Conservation (phyloP, 371 early-diverging fungal species). For the Circinella umbellata region DNA sequence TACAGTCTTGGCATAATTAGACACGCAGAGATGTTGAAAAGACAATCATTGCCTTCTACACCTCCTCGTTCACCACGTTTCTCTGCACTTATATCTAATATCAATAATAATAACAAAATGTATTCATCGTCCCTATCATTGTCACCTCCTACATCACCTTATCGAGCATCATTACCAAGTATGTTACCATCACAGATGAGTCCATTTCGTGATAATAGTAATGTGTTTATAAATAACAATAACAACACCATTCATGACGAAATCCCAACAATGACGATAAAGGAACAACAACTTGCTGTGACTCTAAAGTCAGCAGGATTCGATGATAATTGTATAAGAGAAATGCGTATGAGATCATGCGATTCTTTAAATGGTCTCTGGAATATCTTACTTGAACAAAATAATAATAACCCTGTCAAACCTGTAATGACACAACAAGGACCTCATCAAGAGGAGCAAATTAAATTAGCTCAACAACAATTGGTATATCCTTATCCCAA, state of each 20-base stretch:
- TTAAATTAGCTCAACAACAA: not conserved
- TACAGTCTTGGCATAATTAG: conserved; percentile 26
- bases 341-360: conserved; percentile 67
- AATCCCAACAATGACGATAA: conserved; percentile 32
- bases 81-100: conserved; percentile 32
- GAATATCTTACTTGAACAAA: conserved; percentile 64
- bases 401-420: not conserved
- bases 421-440: not conserved
- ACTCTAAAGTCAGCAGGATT: conserved; percentile 67
- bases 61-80: conserved; percentile 36
- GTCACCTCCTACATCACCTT: too few species aligned
- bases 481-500: not conserved
- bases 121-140: conserved; percentile 19
- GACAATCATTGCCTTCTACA: not conserved
- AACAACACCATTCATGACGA: conserved; percentile 21
- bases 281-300: conserved; percentile 53
- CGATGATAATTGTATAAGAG: conserved; percentile 61
- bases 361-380: conserved; percentile 73
- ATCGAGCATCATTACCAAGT: conserved; percentile 18
- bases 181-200: conserved; percentile 10
- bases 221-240: not conserved
- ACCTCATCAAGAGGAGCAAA: conserved; percentile 12
- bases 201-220: not conserved
- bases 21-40: conserved; percentile 7
- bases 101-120: conserved; percentile 21